Conservation (phyloP, 495 filamentous ascomycete genomes). For the Penicillium coprophilum region DNA sequence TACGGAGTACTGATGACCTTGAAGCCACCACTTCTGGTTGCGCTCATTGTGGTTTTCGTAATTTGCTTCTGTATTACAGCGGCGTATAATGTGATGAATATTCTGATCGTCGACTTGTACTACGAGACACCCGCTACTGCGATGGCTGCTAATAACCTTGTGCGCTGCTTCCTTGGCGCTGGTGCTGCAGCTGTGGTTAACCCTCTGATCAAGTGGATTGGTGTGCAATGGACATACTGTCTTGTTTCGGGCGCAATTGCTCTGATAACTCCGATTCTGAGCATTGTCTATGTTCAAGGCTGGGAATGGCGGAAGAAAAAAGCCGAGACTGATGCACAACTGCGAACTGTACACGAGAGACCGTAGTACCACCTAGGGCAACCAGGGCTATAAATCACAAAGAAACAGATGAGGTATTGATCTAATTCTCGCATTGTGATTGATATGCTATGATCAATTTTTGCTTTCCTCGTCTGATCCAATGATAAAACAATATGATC, state of each 20-base stretch:
- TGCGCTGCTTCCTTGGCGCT: conserved; percentile 64
- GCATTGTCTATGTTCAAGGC: conserved; percentile 21
- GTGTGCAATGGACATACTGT: conserved; percentile 21
- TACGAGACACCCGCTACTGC: conserved; percentile 59
- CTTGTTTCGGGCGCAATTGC: conserved; percentile 19
- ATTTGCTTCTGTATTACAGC: conserved; percentile 54
- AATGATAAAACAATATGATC: neutral
- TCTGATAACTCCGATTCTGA: conserved; percentile 16
- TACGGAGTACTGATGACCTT: conserved; percentile 19
- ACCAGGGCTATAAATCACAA: neutral
- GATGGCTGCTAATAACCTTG: conserved; percentile 69
- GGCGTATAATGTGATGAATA: conserved; percentile 47
- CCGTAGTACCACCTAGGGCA: neutral
- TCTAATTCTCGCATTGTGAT: neutral
- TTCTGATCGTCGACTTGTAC: conserved; percentile 60
- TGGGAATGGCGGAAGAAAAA: conserved; percentile 17
- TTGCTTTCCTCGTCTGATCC: neutral
- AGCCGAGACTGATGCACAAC: conserved; percentile 1
- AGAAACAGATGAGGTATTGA: neutral
- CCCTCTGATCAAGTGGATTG: conserved; percentile 49
- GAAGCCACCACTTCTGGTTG: conserved; percentile 42
- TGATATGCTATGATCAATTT: neutral
- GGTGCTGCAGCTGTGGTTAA: conserved; percentile 57
- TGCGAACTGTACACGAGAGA: neutral
- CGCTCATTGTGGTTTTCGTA: conserved; percentile 54